Percentiles rank a stretch among this genome's conserved stretches.
Evolutionary conservation across 257 asterid species (phyloP).

Genomic region (Solanum megistacrolobum): DNA sequence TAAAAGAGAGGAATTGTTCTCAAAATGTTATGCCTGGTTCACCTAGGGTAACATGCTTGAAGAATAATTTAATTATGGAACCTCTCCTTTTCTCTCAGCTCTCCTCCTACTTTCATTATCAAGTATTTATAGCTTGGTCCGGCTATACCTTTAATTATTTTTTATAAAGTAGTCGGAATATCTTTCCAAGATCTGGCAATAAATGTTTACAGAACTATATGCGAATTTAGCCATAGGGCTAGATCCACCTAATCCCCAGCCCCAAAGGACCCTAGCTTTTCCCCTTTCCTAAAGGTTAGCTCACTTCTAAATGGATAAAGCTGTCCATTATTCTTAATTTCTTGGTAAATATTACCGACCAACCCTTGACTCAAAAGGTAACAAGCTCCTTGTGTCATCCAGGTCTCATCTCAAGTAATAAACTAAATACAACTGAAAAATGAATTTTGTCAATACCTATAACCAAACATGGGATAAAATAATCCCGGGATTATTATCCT

Average conservation of each 20-base stretch:
- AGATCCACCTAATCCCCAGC: not conserved
- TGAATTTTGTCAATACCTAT: conserved; percentile 16
- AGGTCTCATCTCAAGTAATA: not conserved
- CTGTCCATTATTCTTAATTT: not conserved
- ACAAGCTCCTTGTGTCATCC: not conserved
- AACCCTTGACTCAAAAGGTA: not conserved
- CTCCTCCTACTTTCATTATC: not conserved
- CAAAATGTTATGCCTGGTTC: not conserved
- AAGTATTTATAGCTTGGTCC: not conserved
- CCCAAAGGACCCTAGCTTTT: not conserved
- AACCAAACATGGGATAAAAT: not conserved
- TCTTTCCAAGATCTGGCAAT: not conserved
- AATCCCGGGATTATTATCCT: not conserved
- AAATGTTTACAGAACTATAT: not conserved
- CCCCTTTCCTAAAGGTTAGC: not conserved
- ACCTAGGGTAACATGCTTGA: not conserved
- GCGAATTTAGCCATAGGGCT: not conserved
- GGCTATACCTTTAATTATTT: not conserved
- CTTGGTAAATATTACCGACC: not conserved
- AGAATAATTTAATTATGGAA: not conserved
- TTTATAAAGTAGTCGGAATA: not conserved
- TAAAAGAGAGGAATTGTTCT: not conserved
- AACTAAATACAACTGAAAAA: not conserved
- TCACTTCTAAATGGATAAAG: not conserved
- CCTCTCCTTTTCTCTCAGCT: not conserved